Evolutionary conservation across 2,329 filamentous ascomycete genomes (phyloP).

Genomic region (Fusarium albidum): DNA sequence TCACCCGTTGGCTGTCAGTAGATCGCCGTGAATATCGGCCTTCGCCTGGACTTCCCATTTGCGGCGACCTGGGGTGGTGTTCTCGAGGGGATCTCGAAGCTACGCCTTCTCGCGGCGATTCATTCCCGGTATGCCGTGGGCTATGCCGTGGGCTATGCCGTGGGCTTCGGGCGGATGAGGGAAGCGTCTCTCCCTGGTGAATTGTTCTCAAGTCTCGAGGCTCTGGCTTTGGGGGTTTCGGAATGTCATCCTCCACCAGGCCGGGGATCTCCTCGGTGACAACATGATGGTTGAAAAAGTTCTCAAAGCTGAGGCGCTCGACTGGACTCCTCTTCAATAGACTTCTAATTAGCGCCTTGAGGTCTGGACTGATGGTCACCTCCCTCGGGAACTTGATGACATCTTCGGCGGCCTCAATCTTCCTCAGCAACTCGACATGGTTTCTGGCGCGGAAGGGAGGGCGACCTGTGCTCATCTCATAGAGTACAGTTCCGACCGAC

Average conservation of each 20-base stretch:
- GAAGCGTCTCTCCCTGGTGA: constrained; percentile 41
- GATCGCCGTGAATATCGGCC: constrained; percentile 43
- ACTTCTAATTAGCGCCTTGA: constrained; percentile 82
- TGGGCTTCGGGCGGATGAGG: constrained; percentile 39
- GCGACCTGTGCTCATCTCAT: constrained; percentile 91
- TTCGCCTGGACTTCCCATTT: constrained; percentile 53
- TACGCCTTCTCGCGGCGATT: constrained; percentile 44
- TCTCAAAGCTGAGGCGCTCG: constrained; percentile 84
- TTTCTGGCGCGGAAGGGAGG: constrained; percentile 93
- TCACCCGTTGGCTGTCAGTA: constrained; percentile 40
- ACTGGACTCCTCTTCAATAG: constrained; percentile 87
- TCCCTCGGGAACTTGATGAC: constrained; percentile 83
- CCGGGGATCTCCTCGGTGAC: constrained; percentile 81
- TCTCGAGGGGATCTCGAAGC: constrained; percentile 53
- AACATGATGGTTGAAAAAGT: constrained; percentile 81
- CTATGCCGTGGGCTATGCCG: constrained; percentile 52
- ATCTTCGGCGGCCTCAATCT: constrained; percentile 90
- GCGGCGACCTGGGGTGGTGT: constrained; percentile 51
- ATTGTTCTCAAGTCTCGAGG: constrained; percentile 47
- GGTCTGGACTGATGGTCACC: constrained; percentile 72
- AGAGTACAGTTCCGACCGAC: constrained; percentile 95
- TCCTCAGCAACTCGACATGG: constrained; percentile 90
- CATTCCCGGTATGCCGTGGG: constrained; percentile 50
- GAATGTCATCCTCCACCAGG: constrained; percentile 78
- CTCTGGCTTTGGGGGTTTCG: constrained; percentile 50